Conservation (phyloP, 192 early-diverging fungal species). For the Radiomyces spectabilis region DNA sequence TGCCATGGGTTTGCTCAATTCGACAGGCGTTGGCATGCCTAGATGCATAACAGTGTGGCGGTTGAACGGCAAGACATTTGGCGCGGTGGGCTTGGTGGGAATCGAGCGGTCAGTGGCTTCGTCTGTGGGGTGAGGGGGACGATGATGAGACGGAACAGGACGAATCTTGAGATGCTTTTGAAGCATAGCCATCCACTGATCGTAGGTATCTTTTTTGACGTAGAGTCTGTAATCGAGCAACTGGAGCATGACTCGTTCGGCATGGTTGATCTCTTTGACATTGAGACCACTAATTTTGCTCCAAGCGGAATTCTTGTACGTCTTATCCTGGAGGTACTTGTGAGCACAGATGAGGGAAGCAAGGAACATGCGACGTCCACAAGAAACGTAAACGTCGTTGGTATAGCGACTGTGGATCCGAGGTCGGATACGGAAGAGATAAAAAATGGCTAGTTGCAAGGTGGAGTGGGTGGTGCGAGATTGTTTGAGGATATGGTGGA, state of each 20-base stretch:
- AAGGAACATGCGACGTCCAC: conserved; percentile 78
- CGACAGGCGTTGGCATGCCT: conserved; percentile 4
- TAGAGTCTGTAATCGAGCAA: conserved; percentile 75
- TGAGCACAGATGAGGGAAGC: conserved; percentile 80
- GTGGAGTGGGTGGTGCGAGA: conserved; percentile 54
- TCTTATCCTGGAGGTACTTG: conserved; percentile 82
- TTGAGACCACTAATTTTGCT: conserved; percentile 80
- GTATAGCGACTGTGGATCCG: conserved; percentile 4
- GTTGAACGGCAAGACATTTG: no score
- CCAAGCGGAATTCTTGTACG: conserved; percentile 86
- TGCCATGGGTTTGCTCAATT: no score
- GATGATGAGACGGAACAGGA: neutral
- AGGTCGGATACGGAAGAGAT: conserved; percentile 35
- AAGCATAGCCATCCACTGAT: conserved; percentile 26
- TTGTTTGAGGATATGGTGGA: conserved; percentile 47
- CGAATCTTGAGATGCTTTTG: conserved; percentile 20
- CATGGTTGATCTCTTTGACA: conserved; percentile 72
- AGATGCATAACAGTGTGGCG: no score
- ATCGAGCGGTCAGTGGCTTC: no score
- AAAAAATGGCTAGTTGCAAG: conserved; percentile 54
- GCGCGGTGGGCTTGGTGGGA: no score
- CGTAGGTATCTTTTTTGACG: conserved; percentile 37
- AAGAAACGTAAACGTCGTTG: conserved; percentile 39
- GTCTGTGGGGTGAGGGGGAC: no score
- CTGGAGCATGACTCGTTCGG: conserved; percentile 73